Conservation (phyloP, 768 basidiomycete genomes). For the Lentinula edodes region DNA sequence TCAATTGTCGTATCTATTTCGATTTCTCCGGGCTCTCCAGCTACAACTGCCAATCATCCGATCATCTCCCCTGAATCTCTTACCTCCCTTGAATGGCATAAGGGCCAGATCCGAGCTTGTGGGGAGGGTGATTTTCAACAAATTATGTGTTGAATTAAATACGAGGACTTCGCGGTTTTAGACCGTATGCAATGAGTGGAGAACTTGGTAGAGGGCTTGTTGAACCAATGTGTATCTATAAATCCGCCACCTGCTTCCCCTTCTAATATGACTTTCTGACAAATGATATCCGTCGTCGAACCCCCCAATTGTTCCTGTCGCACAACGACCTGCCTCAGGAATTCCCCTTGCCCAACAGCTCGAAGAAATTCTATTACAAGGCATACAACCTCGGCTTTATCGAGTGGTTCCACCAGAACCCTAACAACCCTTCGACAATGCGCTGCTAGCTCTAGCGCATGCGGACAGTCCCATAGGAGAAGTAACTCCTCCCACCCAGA, state of each 20-base stretch:
- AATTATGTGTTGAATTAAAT: slow-evolving; percentile 61
- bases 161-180: slow-evolving; percentile 36
- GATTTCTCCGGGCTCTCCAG: slow-evolving; percentile 22
- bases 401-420: slow-evolving; percentile 44
- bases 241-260: slow-evolving; percentile 7
- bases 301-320: slow-evolving; percentile 25
- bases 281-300: slow-evolving; percentile 3
- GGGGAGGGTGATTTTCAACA: slow-evolving; percentile 56
- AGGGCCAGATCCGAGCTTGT: slow-evolving; percentile 54
- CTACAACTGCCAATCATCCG: slow-evolving; percentile 24
- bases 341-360: slow-evolving; percentile 56
- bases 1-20: slow-evolving; percentile 32
- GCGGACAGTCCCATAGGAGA: neutral
- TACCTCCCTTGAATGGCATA: slow-evolving; percentile 50
- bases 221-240: slow-evolving; percentile 26
- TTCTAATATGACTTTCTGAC: slow-evolving; percentile 21
- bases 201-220: slow-evolving; percentile 34
- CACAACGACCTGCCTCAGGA: slow-evolving; percentile 39
- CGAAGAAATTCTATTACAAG: slow-evolving; percentile 52
- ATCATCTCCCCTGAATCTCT: slow-evolving; percentile 33
- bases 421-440: slow-evolving; percentile 30
- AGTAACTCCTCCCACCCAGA: neutral
- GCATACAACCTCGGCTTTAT: slow-evolving; percentile 30
- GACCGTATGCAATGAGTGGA: slow-evolving; percentile 43
- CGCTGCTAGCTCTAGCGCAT: neutral